Percentiles rank a stretch among this genome's conserved stretches.
Conservation (phyloP, 208 protist species). For the Lotmaria passim region DNA sequence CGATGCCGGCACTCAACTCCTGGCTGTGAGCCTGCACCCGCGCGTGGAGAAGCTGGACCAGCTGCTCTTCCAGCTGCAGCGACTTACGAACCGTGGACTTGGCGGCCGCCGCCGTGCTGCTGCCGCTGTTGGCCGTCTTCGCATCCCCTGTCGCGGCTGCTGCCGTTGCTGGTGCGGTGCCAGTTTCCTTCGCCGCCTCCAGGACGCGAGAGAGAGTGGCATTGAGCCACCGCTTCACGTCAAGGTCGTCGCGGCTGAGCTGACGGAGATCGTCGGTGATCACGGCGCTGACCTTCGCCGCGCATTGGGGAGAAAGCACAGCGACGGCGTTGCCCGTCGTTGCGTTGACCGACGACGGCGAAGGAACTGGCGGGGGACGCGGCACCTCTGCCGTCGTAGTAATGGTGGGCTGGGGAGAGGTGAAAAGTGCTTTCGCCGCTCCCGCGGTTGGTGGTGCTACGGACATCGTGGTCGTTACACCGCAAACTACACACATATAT, state of each 20-base stretch:
- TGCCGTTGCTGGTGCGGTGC: background rate
- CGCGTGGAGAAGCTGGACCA: constrained; percentile 48
- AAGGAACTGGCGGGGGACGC: background rate
- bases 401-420: background rate
- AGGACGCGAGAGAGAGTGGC: constrained; percentile 34
- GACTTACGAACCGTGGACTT: constrained; percentile 1
- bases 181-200: constrained; percentile 19
- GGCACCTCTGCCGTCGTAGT: background rate
- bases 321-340: background rate
- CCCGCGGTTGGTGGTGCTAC: background rate
- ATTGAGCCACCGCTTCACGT: constrained; percentile 71
- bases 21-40: constrained; percentile 61
- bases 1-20: constrained; percentile 51
- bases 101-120: background rate
- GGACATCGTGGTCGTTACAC: background rate
- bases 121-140: background rate
- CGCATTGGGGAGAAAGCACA: constrained; percentile 24
- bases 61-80: constrained; percentile 39
- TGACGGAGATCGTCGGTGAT: constrained; percentile 37
- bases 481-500: no score
- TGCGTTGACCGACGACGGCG: background rate
- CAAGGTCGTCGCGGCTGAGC: constrained; percentile 37
- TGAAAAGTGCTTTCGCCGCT: constrained; percentile 8
- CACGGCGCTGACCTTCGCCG: constrained; percentile 19
- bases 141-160: background rate